phyloP scores from a whole-genome alignment of 2,329 filamentous ascomycete genomes.

The Zymoseptoria brevis region DNA sequence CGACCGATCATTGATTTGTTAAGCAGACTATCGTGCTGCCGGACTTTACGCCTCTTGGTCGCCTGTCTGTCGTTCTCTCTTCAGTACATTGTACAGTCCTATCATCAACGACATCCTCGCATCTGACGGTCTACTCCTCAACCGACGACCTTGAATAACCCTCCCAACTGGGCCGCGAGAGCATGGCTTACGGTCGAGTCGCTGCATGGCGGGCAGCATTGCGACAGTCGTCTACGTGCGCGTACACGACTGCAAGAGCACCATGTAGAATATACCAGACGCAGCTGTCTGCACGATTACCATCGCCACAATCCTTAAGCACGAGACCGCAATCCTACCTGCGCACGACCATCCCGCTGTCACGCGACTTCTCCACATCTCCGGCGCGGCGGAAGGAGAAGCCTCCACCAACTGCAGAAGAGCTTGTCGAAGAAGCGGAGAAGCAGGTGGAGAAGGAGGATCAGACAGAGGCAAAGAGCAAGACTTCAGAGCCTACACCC shows the following conservation, averaged over 20 bases:
- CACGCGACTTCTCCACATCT: conserved; percentile 35
- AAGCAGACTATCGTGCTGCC: not conserved
- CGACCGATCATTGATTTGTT: not conserved
- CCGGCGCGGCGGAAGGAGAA: conserved; percentile 49
- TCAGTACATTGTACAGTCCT: not conserved
- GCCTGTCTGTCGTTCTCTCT: not conserved
- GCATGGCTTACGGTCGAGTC: conserved; percentile 58
- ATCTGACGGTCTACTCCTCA: too few species aligned
- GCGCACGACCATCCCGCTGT: conserved; percentile 16
- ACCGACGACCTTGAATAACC: not conserved
- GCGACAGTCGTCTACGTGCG: conserved; percentile 24
- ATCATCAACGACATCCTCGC: not conserved
- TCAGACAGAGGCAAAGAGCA: conserved; percentile 39
- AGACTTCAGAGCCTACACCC: conserved; percentile 43
- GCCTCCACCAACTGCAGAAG: conserved; percentile 41
- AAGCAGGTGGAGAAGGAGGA: conserved; percentile 32
- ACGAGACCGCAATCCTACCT: conserved; percentile 17
- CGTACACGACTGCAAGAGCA: conserved; percentile 21
- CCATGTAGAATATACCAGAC: conserved; percentile 23
- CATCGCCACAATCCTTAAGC: conserved; percentile 8
- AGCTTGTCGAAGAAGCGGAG: conserved; percentile 33
- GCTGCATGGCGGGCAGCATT: conserved; percentile 57
- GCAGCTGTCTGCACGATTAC: conserved; percentile 13
- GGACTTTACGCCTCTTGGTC: not conserved
- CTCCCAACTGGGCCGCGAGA: conserved; percentile 17